These are phyloP conservation scores for Pseudogymnoascus sp. DNA, from an alignment of 2,329 filamentous ascomycete genomes.

Conservation along the genomic window DNA sequence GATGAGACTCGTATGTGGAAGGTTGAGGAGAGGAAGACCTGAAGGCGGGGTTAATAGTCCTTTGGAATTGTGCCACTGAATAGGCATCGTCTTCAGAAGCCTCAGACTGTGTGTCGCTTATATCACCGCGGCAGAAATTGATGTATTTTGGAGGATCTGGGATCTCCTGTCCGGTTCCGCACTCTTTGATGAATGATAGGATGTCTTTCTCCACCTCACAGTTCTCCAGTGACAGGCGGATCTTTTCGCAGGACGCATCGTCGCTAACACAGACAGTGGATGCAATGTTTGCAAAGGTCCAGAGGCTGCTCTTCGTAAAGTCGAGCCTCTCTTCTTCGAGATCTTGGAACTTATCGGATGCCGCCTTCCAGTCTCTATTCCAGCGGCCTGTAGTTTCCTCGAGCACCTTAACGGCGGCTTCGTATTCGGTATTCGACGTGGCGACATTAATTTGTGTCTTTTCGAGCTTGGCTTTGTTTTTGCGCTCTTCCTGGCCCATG, in stretches of 20 bases:
- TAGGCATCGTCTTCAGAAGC: slow-evolving; percentile 81
- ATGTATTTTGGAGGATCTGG: slow-evolving; percentile 96
- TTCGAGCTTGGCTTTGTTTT: slow-evolving; percentile 97
- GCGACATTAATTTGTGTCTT: slow-evolving; percentile 97
- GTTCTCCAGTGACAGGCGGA: slow-evolving; percentile 83
- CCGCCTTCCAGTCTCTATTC: slow-evolving; percentile 98
- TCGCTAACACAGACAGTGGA: slow-evolving; percentile 98
- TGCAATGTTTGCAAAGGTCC: slow-evolving; percentile 95
- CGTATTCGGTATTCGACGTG: slow-evolving; percentile 85
- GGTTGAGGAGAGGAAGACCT: slow-evolving; percentile 93
- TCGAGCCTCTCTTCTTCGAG: slow-evolving; percentile 94
- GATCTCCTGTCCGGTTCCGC: slow-evolving; percentile 91
- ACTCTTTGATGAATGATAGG: slow-evolving; percentile 74
- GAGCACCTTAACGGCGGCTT: slow-evolving; percentile 81
- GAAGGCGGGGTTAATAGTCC: slow-evolving; percentile 92
- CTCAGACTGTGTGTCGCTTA: slow-evolving; percentile 73
- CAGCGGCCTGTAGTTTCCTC: slow-evolving; percentile 92
- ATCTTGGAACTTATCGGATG: slow-evolving; percentile 98
- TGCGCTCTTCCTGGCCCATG: slow-evolving; percentile 97
- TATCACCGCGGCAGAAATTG: slow-evolving; percentile 91
- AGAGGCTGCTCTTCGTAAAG: slow-evolving; percentile 94
- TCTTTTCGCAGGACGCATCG: slow-evolving; percentile 93
- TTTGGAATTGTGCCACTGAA: slow-evolving; percentile 90
- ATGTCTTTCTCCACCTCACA: slow-evolving; percentile 98
- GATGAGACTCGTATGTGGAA: slow-evolving; percentile 84